Percentiles rank a stretch among this genome's conserved stretches.
Evolutionary conservation across 75 land plant species (phyloP).

Genomic region (Cunninghamia lanceolata): DNA sequence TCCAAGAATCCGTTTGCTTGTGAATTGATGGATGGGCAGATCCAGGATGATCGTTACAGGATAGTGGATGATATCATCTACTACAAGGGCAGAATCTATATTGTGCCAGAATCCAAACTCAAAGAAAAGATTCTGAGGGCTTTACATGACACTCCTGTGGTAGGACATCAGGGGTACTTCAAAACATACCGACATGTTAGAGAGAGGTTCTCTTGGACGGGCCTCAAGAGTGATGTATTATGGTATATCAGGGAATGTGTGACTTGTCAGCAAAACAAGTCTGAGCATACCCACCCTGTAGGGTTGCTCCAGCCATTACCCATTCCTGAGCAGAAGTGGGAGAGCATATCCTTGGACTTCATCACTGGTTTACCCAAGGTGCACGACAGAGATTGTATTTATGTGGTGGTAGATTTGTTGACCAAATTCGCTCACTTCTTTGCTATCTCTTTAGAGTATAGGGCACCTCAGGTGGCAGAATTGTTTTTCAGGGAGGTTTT

Average conservation of each 20-base stretch:
- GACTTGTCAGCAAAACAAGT: neutral
- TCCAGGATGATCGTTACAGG: no score
- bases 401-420: neutral
- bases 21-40: no score
- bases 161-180: no score
- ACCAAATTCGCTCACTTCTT: neutral
- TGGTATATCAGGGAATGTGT: neutral
- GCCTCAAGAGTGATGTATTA: neutral
- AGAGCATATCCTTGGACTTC: conserved; percentile 4
- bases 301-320: neutral
- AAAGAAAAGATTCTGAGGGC: no score
- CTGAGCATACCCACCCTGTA: no score
- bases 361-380: neutral
- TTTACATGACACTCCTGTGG: no score
- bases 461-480: neutral
- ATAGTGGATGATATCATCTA: no score
- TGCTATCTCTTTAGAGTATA: neutral
- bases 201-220: neutral
- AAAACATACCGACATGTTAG: no score
- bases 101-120: no score
- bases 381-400: neutral
- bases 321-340: neutral
- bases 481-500: no score
- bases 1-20: neutral
- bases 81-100: no score